Base-by-base conservation (phyloP, 1,284 basidiomycete genomes). In the Ganoderma sp. region DNA sequence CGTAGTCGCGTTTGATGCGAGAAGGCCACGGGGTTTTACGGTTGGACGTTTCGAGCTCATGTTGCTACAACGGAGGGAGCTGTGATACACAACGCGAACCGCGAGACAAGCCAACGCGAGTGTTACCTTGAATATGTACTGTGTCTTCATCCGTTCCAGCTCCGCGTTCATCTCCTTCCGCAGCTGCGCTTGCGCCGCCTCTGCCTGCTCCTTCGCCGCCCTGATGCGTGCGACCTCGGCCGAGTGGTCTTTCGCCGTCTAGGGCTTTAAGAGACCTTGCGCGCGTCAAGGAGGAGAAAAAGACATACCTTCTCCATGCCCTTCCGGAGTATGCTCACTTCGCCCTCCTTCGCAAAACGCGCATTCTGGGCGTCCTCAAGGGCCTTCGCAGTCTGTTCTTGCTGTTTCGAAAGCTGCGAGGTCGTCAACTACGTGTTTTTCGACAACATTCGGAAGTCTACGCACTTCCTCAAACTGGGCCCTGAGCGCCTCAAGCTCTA, bases 101-200 rank as follows among this genome's bases (percentile, higher is more conserved):
- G 34, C 12, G 25, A 52, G 69, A 54, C 57, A 39, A 42, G 22
- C 3, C 22, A 25, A 42, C 19, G 45, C 17, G 22, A 58, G 45
- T 69, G 79, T 68, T 79, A 90, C 90, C 79, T 87, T 90, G 81
- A 94, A 93, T 14, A 84, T 81, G 59, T 87, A 85, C 69, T 91
- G 87, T 0, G 91, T 91, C 74, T 85, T 88, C 66, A 92, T 74
- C 37, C 89, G 85, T 75, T 93, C 92, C 67, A 90, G 82, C 74
- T 93, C 90, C 69, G 85, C 86, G 70, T 87, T 86, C 79, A 87
- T 82, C 61, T 88, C 84, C 74, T 85, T 87, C 71, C 88, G 86
- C 58, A 87, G 75, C 65, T 86, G 81, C 3, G 78, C 73, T 67
- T 88, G 86, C 70, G 84, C 85, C 1, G 82, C 80, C 70, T 90